phyloP scores from a whole-genome alignment of 441 rosid species.

The Metrosideros polymorpha region DNA sequence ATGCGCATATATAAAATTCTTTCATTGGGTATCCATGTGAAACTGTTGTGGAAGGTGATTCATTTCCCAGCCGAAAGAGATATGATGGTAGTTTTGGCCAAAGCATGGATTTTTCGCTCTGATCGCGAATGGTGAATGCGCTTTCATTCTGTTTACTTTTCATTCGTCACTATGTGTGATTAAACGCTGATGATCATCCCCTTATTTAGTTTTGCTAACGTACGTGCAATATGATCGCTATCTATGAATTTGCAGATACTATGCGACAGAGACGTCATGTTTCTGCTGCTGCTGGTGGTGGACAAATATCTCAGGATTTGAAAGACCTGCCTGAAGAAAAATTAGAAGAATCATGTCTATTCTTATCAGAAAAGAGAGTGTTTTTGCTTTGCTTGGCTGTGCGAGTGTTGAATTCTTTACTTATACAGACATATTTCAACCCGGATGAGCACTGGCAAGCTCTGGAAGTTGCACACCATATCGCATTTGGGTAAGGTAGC shows the following conservation, averaged over 20 bases:
- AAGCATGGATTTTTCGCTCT: background rate
- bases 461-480: constrained; percentile 78
- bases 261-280: constrained; percentile 15
- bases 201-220: background rate
- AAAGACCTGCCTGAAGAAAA: background rate
- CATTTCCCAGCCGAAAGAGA: background rate
- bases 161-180: background rate
- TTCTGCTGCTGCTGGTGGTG: background rate
- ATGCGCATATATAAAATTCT: background rate
- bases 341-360: background rate
- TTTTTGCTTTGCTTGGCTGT: constrained; percentile 44
- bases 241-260: background rate
- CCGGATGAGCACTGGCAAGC: constrained; percentile 96
- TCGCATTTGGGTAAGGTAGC: constrained; percentile 52
- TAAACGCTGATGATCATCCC: background rate
- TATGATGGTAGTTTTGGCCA: background rate
- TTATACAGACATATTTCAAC: constrained; percentile 76
- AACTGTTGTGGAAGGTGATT: background rate
- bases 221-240: background rate
- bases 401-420: constrained; percentile 49
- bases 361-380: constrained; percentile 21
- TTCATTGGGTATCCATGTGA: background rate
- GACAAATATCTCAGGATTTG: background rate
- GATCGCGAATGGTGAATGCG: background rate
- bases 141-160: background rate